Conservation (phyloP, 345 rosid species). For the Litchi chinensis region DNA sequence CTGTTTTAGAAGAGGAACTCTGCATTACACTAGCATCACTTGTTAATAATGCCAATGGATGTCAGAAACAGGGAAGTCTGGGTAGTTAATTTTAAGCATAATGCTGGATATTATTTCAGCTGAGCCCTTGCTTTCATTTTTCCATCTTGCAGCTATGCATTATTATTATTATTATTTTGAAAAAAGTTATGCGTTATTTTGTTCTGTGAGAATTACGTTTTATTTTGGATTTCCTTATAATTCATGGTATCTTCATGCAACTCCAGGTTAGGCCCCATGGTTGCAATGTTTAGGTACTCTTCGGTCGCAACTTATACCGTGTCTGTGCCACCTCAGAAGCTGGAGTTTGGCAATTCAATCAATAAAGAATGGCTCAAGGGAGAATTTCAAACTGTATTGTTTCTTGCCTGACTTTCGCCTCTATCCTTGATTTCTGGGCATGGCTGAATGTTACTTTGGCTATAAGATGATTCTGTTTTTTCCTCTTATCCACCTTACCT, state of each 20-base stretch:
- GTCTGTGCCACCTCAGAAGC: constrained; percentile 69
- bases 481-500: neutral
- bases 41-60: constrained; percentile 3
- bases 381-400: constrained; percentile 62
- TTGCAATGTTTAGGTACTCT: constrained; percentile 87
- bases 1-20: neutral
- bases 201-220: constrained; percentile 1
- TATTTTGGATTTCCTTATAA: constrained; percentile 7
- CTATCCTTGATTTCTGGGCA: constrained; percentile 10
- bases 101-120: neutral
- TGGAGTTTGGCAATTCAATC: constrained; percentile 60
- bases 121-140: neutral
- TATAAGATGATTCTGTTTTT: constrained; percentile 5
- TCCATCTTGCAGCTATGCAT: neutral
- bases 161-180: too few relatives aligned
- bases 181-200: neutral
- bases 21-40: neutral
- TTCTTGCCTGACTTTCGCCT: constrained; percentile 12
- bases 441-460: constrained; percentile 13
- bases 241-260: constrained; percentile 13
- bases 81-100: constrained; percentile 1
- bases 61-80: neutral
- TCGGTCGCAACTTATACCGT: constrained; percentile 65
- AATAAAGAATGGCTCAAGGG: constrained; percentile 53
- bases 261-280: constrained; percentile 83